These are phyloP conservation scores for Sporisorium exsertum DNA, from an alignment of 1,284 basidiomycete genomes.

Conservation along the genomic window DNA sequence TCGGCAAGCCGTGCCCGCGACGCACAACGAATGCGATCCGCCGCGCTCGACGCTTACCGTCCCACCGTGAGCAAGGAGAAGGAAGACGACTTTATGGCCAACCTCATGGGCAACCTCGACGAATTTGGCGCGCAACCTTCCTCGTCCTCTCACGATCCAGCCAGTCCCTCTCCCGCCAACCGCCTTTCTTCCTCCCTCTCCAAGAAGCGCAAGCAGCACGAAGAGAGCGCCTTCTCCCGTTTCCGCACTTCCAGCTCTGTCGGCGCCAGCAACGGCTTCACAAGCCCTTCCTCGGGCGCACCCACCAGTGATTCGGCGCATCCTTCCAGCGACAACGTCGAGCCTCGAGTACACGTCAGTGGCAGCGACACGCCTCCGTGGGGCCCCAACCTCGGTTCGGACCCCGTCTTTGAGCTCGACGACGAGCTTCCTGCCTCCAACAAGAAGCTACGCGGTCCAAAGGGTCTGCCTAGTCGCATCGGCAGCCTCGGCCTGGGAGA, in stretches of 20 bases:
- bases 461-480: conserved; percentile 43
- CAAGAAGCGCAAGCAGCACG: conserved; percentile 45
- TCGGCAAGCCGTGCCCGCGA: conserved; percentile 34
- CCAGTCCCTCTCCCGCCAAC: conserved; percentile 39
- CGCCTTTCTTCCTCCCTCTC: conserved; percentile 31
- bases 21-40: conserved; percentile 30
- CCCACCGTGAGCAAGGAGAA: conserved; percentile 60
- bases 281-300: conserved; percentile 47
- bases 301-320: conserved; percentile 46
- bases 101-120: conserved; percentile 62
- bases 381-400: conserved; percentile 51
- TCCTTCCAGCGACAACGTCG: conserved; percentile 43
- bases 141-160: conserved; percentile 44
- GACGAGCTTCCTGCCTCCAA: conserved; percentile 33
- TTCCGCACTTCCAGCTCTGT: conserved; percentile 32
- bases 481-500: conserved; percentile 48
- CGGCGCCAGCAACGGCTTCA: conserved; percentile 40
- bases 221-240: conserved; percentile 39
- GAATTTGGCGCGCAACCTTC: conserved; percentile 38
- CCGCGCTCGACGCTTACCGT: conserved; percentile 47
- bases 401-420: conserved; percentile 48
- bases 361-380: conserved; percentile 65
- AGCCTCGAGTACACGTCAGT: conserved; percentile 54
- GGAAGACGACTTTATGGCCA: conserved; percentile 68
- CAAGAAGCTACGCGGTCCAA: conserved; percentile 52